A percentile compares a stretch with the other conserved stretches of the same genome.
These are phyloP conservation scores for Tricholoma saponaceum DNA, from an alignment of 768 basidiomycete genomes.

Conservation along the genomic window DNA sequence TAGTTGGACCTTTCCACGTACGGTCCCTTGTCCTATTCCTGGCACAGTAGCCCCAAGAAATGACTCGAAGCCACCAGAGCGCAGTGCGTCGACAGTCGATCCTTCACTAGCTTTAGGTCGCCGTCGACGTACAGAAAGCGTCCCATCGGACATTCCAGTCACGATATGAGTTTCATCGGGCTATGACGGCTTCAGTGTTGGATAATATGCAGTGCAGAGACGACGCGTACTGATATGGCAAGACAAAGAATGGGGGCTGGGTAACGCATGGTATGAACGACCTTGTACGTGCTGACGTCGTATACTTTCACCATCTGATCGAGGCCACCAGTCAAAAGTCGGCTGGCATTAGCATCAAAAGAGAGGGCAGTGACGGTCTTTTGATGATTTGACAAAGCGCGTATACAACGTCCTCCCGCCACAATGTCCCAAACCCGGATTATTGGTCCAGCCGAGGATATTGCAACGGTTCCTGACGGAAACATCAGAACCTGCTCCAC, in stretches of 20 bases:
- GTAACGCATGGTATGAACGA: conserved; percentile 98
- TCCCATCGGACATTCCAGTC: conserved; percentile 97
- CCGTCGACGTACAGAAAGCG: conserved; percentile 91
- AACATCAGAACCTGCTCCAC: conserved; percentile 94
- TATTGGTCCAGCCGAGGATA: conserved; percentile 90
- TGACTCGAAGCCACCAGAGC: conserved; percentile 61
- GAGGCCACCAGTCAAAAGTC: conserved; percentile 84
- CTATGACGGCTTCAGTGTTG: conserved; percentile 37
- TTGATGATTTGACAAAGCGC: conserved; percentile 95
- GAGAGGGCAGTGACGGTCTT: conserved; percentile 92
- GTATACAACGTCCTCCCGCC: conserved; percentile 82
- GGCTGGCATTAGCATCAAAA: conserved; percentile 70
- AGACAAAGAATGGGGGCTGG: conserved; percentile 88
- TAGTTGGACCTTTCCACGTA: conserved; percentile 38
- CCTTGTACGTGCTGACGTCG: conserved; percentile 89
- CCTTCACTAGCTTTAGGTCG: conserved; percentile 69
- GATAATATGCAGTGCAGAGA: background rate
- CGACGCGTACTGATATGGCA: conserved; percentile 76
- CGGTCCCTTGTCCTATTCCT: conserved; percentile 49
- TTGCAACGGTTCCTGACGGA: conserved; percentile 78
- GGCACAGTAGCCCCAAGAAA: conserved; percentile 56
- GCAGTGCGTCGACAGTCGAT: conserved; percentile 35
- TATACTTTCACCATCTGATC: conserved; percentile 99
- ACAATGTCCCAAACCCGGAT: conserved; percentile 94
- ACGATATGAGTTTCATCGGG: conserved; percentile 96